Evolutionary conservation across 495 filamentous ascomycete species (phyloP).

Genomic region (Letharia lupina): DNA sequence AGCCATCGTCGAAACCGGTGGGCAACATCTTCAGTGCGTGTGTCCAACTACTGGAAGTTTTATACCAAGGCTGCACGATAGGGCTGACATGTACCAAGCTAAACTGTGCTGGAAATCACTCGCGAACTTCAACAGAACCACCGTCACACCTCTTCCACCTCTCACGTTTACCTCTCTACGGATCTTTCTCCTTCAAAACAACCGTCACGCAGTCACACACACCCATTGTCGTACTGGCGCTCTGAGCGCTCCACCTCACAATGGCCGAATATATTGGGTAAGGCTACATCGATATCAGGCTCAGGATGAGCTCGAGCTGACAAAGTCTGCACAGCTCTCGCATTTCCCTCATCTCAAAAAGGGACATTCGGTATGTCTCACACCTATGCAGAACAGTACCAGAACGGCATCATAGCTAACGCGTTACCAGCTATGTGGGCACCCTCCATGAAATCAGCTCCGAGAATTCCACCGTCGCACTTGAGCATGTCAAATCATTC

Average conservation of each 20-base stretch:
- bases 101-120: background rate
- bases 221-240: background rate
- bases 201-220: background rate
- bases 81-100: background rate
- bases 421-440: conserved; percentile 70
- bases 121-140: background rate
- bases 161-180: background rate
- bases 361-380: conserved; percentile 76
- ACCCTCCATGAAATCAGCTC: conserved; percentile 97
- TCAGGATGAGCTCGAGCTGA: conserved; percentile 23
- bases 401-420: conserved; percentile 28
- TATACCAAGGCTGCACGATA: background rate
- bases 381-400: background rate
- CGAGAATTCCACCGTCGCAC: conserved; percentile 87
- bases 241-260: background rate
- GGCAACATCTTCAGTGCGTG: background rate
- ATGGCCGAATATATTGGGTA: conserved; percentile 61
- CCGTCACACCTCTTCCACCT: background rate
- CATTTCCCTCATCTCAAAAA: conserved; percentile 90
- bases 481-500: conserved; percentile 87
- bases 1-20: background rate
- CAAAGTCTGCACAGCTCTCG: conserved; percentile 45
- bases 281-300: conserved; percentile 21
- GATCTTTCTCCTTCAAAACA: background rate
- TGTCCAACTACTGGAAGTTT: background rate